Evolutionary conservation across 2,329 filamentous ascomycete genomes (phyloP), one percentile per base, ranked within the genome.

Genomic region (Cryphonectria carpinicola): DNA sequence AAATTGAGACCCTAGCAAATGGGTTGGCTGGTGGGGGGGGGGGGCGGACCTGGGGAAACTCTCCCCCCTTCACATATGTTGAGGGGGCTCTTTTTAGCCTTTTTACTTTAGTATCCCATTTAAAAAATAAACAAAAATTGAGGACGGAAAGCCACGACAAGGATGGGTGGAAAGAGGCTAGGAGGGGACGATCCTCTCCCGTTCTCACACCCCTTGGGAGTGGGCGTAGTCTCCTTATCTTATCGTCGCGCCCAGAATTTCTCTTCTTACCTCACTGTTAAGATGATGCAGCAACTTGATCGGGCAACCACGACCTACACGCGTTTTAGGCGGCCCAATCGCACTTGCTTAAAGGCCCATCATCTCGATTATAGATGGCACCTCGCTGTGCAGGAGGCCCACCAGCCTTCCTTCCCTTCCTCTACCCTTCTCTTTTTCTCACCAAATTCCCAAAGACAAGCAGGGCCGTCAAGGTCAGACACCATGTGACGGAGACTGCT

Each of bases 401-500:
- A 37, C 76, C 80, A 39, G 74, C 82, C 60, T 80, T 83, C 70
- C 79, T 85, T 4, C 80, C 83, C 3, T 88, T 88, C 73, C 82
- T 88, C 4, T 87, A 88, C 69, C 86, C 86, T 13, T 82, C 82
- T 0, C 74, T 86, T 2, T 82, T 82, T 70, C 77, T 79, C 35
- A 71, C 75, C n/a, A 74, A 65, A 61, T 76, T 70, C 73, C 76
- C 70, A 75, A 78, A 61, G 73, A 74, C 69, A 73, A 75, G 63
- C 74, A 75, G 73, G 74, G 70, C 60, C 72, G 69, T 72, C 70
- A 69, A 75, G 73, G 72, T 78, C 76, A 70, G 75, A 74, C 46
- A 70, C 71, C 74, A 77, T 77, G 70, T 73, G 75, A 58, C 74
- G 75, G 65, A 81, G 74, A 71, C 70, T 4, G 3, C 64, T 25